A percentile compares a stretch with the other conserved stretches of the same genome.
Evolutionary conservation across 441 rosid species (phyloP).

Genomic region (Populus tomentosa): DNA sequence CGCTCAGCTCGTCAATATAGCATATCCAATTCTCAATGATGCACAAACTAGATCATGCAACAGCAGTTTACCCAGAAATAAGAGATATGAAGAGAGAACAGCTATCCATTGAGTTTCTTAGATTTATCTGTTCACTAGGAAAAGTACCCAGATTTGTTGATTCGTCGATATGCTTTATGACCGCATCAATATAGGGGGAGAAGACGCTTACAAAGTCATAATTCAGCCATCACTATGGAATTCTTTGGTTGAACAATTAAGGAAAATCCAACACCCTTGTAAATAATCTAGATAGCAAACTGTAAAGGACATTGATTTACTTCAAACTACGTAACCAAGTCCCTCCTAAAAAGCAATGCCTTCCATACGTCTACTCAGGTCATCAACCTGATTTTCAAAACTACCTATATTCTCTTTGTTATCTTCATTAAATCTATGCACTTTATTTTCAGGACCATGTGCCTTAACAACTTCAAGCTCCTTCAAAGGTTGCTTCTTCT

Average conservation of each 20-base stretch:
- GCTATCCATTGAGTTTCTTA: not conserved
- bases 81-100: not conserved
- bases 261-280: not conserved
- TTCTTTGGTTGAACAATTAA: not conserved
- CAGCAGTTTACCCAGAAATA: too few species aligned
- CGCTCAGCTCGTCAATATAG: not conserved
- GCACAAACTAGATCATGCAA: not conserved
- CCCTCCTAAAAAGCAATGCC: conserved; percentile 18
- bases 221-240: not conserved
- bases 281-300: not conserved
- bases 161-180: not conserved
- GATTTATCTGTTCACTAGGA: not conserved
- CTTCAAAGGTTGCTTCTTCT: conserved; percentile 17
- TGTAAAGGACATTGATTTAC: not conserved
- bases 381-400: conserved; percentile 26
- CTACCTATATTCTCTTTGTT: conserved; percentile 33
- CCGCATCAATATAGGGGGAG: not conserved
- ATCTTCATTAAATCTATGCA: not conserved
- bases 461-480: not conserved
- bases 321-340: not conserved
- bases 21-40: too few species aligned
- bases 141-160: not conserved
- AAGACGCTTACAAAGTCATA: not conserved
- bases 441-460: not conserved
- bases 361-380: conserved; percentile 21